A percentile compares a stretch with the other conserved stretches of the same genome.
phyloP scores from a whole-genome alignment of 108 stramenopile genomes.

The Pseudonitzschia multiseries region DNA sequence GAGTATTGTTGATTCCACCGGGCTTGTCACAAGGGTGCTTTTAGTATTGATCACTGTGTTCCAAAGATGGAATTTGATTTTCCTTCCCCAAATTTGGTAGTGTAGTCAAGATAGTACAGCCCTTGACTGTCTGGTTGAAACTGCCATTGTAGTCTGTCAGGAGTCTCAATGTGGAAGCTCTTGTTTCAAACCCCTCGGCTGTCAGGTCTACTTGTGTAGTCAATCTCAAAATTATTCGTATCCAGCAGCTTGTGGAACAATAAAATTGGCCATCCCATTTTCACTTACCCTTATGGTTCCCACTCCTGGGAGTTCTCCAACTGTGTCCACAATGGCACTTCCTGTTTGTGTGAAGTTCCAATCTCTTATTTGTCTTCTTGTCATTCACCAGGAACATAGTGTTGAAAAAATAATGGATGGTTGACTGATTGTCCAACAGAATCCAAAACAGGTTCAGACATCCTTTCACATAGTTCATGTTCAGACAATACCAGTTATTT shows the following conservation, averaged over 20 bases:
- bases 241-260: background rate
- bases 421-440: conserved; percentile 43
- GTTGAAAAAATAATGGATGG: conserved; percentile 32
- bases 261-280: conserved; percentile 42
- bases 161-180: conserved; percentile 20
- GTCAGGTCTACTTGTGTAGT: background rate
- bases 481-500: conserved; percentile 1
- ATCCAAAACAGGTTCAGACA: no score
- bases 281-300: conserved; percentile 23
- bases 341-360: conserved; percentile 37
- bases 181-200: background rate
- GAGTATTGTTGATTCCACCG: no score
- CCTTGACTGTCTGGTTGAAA: background rate
- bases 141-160: conserved; percentile 16
- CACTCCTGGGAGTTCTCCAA: conserved; percentile 33
- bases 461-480: no score
- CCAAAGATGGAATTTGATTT: background rate
- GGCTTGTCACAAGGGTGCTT: background rate
- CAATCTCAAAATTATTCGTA: background rate
- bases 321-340: background rate
- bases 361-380: background rate
- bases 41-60: background rate
- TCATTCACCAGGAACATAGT: conserved; percentile 36
- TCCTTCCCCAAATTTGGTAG: conserved; percentile 14
- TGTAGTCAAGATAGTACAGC: background rate